A percentile compares a stretch with the other conserved stretches of the same genome.
phyloP scores from a whole-genome alignment of 1,139 yeast genomes.

The Suhomyces atakaporum region DNA sequence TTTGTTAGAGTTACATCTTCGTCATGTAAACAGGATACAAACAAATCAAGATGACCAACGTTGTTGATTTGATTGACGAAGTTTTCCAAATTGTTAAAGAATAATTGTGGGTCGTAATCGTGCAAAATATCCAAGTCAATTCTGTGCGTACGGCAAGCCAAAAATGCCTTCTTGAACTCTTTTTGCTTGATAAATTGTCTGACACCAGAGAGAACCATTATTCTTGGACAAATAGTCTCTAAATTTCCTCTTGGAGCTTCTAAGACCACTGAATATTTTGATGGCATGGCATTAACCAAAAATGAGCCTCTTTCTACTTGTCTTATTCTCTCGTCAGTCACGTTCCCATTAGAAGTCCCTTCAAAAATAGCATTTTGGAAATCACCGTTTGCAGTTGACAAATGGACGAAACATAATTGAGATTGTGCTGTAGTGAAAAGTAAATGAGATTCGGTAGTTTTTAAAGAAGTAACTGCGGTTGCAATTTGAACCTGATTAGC shows the following conservation, averaged over 20 bases:
- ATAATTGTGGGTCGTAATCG: conserved; percentile 78
- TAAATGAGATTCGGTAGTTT: conserved; percentile 70
- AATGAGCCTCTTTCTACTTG: conserved; percentile 89
- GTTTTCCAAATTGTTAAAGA: conserved; percentile 61
- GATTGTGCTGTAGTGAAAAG: conserved; percentile 89
- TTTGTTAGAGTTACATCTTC: conserved; percentile 85
- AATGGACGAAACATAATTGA: conserved; percentile 78
- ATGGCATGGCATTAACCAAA: conserved; percentile 78
- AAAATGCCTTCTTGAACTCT: conserved; percentile 70
- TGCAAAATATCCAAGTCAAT: conserved; percentile 86
- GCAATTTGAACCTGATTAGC: conserved; percentile 65
- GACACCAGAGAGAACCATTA: conserved; percentile 85
- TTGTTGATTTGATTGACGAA: conserved; percentile 72
- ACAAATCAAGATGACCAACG: conserved; percentile 80
- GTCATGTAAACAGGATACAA: conserved; percentile 80
- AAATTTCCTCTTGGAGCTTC: conserved; percentile 97
- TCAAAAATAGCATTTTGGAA: conserved; percentile 19
- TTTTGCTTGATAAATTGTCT: conserved; percentile 62
- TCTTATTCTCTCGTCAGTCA: conserved; percentile 79
- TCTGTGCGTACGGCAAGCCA: conserved; percentile 85
- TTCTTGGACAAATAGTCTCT: conserved; percentile 91
- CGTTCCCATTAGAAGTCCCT: conserved; percentile 17
- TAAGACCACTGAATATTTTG: conserved; percentile 77
- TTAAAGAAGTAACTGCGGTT: conserved; percentile 79
- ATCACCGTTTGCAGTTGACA: conserved; percentile 41